Base-by-base conservation (phyloP, 176 grass and related monocot genomes). In the Aegilops speltoides region DNA sequence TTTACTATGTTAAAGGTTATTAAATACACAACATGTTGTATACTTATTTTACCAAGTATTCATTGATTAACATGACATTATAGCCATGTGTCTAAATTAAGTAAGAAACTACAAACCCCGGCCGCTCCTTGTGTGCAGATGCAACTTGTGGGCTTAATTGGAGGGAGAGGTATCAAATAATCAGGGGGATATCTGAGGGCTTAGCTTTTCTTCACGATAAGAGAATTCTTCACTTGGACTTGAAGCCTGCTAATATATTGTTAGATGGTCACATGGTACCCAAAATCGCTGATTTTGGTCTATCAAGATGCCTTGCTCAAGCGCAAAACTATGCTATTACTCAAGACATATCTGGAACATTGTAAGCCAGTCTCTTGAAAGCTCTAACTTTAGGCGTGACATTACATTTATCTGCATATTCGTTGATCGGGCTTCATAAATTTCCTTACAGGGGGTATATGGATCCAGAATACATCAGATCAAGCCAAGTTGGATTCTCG, bases 271-370 rank as follows among this genome's bases (percentile, higher is more conserved):
- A 70, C 20, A 70, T 70, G 67, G 67, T 70, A 70, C 67, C 67
- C 67, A 70, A 37, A 70, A 70, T 70, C n/a, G 17, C 33, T 70
- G 67, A 70, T 16, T 70, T 70, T 34, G 67, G 67, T 70, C 32
- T 70, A 19, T 70, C 67, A 70, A 70, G 67, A 70, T 70, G 67
- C 67, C 32, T 70, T n/a, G n/a, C n/a, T n/a, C n/a, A n/a, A n/a
- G n/a, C n/a, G n/a, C n/a, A n/a, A n/a, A n/a, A n/a, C n/a, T n/a
- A n/a, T n/a, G n/a, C n/a, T n/a, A n/a, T n/a, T n/a, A n/a, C n/a
- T n/a, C n/a, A n/a, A n/a, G n/a, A n/a, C n/a, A n/a, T n/a, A n/a
- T n/a, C n/a, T n/a, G n/a, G n/a, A n/a, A n/a, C n/a, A n/a, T n/a
- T n/a, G n/a, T n/a, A n/a, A n/a, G n/a, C n/a, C n/a, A n/a, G n/a